Base-by-base conservation (phyloP, 345 rosid genomes). In the Melaleuca quinquenervia region DNA sequence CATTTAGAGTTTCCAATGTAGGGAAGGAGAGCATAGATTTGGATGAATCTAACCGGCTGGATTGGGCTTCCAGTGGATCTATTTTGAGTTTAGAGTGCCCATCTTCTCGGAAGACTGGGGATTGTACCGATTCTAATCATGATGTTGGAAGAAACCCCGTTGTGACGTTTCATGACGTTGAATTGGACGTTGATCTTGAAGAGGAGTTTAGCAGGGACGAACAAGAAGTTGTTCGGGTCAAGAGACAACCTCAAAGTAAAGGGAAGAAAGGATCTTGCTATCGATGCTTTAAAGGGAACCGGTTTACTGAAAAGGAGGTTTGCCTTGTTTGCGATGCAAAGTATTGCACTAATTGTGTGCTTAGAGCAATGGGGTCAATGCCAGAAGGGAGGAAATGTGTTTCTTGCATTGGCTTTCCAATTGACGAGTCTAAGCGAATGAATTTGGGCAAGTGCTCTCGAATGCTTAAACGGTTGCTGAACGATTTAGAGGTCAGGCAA, bases 301-400 rank as follows among this genome's bases (percentile, higher is more conserved):
- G 98, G 86, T 95, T 98, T 88, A 96, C 99, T 1, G 99, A 98
- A 89, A 96, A 98, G 89, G 99, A 98, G 92, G 95, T 95, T 45
- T 98, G 99, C 90, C 88, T 95, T 87, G 99, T 98, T 84, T 98
- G 99, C 84, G 98, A 96, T 90, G 95, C 99, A 4, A 96, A 98
- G 86, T 98, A 94, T 87, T 98, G 99, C 84, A 90, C 95, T 82
- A 95, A 87, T 86, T 98, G 99, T 55, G 98, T 98, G 52, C 99
- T 98, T 89, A 90, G 99, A 86, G 98, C 99, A n/a, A 96, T 98
- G 99, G 99, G 99, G 26, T 98, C 99, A 7, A 98, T 98, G 99
- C 99, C 99, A 3, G 99, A 98, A 93, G 99, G 99, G 84, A 94
- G 99, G 92, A 98, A 98, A 87, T 98, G 99, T 55, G 98, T 98